phyloP scores from a whole-genome alignment of 768 basidiomycete species.

The Scleroderma citrinum region DNA sequence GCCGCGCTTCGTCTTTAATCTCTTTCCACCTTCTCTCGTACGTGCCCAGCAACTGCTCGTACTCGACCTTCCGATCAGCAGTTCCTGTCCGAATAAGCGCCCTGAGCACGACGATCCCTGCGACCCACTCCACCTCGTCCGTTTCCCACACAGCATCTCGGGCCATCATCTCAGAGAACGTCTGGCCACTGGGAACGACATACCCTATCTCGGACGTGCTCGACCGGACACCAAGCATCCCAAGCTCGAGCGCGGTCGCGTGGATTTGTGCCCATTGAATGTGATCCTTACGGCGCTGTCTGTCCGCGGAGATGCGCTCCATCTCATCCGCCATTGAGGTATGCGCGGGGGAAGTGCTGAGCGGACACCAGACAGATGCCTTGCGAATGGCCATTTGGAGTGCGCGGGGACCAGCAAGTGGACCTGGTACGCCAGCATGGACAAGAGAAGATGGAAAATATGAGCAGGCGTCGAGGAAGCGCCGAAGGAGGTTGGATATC shows the following conservation, averaged over 20 bases:
- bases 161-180: slow-evolving; percentile 55
- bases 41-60: slow-evolving; percentile 46
- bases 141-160: slow-evolving; percentile 62
- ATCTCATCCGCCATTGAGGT: slow-evolving; percentile 51
- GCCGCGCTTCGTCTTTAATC: slow-evolving; percentile 61
- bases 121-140: slow-evolving; percentile 66
- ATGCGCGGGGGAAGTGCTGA: slow-evolving; percentile 9
- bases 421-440: slow-evolving; percentile 52
- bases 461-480: slow-evolving; percentile 46
- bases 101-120: slow-evolving; percentile 52
- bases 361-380: slow-evolving; percentile 47
- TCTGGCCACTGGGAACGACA: slow-evolving; percentile 35
- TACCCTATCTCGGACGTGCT: slow-evolving; percentile 37
- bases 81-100: slow-evolving; percentile 52
- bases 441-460: slow-evolving; percentile 44
- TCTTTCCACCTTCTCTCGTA: slow-evolving; percentile 69
- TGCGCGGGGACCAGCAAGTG: slow-evolving; percentile 50
- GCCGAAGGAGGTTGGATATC: slow-evolving; percentile 35
- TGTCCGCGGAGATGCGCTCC: slow-evolving; percentile 54
- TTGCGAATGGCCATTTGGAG: slow-evolving; percentile 56
- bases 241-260: slow-evolving; percentile 56
- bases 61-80: slow-evolving; percentile 46
- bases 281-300: slow-evolving; percentile 57
- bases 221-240: slow-evolving; percentile 41
- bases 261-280: slow-evolving; percentile 66